Conservation (phyloP, 225 moss, liverwort and hornwort species). For the Ulota crispa region DNA sequence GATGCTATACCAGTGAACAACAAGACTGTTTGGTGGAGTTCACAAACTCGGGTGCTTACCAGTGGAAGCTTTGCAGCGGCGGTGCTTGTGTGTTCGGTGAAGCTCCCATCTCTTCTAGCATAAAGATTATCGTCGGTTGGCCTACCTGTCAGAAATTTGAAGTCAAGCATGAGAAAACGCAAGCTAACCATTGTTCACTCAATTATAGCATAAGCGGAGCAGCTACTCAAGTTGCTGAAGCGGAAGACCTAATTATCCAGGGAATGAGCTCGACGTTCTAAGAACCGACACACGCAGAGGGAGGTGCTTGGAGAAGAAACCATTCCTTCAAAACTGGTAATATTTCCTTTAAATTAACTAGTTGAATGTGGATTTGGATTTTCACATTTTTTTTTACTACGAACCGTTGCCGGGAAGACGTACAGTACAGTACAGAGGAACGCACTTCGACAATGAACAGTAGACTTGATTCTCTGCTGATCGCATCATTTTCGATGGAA, state of each 20-base stretch:
- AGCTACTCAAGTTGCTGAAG: neutral
- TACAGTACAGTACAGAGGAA: no score
- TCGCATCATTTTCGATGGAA: neutral
- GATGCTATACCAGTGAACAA: neutral
- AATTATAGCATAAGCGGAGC: no score
- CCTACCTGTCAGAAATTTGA: slow-evolving; percentile 18
- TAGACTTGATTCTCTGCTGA: neutral
- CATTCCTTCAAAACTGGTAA: neutral
- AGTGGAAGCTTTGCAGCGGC: neutral
- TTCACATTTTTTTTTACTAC: neutral
- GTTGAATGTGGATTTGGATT: neutral
- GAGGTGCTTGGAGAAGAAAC: neutral
- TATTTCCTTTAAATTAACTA: neutral
- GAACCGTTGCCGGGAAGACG: neutral
- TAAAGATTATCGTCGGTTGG: slow-evolving; percentile 10
- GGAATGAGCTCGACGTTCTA: neutral
- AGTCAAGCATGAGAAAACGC: neutral
- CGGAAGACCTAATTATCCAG: neutral
- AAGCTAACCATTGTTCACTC: neutral
- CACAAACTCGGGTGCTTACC: neutral
- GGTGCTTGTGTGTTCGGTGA: neutral
- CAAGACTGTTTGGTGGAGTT: neutral
- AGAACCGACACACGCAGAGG: neutral
- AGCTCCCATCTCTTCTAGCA: slow-evolving; percentile 1
- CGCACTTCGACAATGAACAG: neutral